A percentile compares a stretch with the other conserved stretches of the same genome.
These are phyloP conservation scores for Discostella stelligeroides DNA, from an alignment of 108 stramenopile genomes.

Conservation along the genomic window DNA sequence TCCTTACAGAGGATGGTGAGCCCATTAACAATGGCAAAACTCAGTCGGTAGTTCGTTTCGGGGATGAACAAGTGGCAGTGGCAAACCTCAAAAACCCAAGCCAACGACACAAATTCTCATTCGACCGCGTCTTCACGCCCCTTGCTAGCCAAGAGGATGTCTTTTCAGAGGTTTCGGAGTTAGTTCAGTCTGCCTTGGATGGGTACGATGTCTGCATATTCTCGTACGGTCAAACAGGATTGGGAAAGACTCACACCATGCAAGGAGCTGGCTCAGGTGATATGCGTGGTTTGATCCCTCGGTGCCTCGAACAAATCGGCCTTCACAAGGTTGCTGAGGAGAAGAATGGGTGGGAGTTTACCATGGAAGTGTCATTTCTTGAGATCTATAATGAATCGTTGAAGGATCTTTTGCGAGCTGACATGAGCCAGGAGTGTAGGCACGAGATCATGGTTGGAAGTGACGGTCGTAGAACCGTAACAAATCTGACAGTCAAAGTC, in stretches of 20 bases:
- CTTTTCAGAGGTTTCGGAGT: constrained; percentile 94
- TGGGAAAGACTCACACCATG: too few species aligned
- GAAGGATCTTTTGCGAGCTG: too few species aligned
- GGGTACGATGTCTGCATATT: constrained; percentile 97
- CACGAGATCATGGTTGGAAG: too few species aligned
- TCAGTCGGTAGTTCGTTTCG: constrained; percentile 53
- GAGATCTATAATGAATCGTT: constrained; percentile 12
- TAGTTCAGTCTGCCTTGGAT: constrained; percentile 96
- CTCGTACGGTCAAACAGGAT: too few species aligned
- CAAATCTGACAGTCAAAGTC: too few species aligned
- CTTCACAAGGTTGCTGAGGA: constrained; percentile 15
- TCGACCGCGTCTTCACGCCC: constrained; percentile 94
- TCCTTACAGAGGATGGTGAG: constrained; percentile 75
- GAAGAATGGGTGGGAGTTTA: constrained; percentile 52
- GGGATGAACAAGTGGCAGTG: constrained; percentile 61
- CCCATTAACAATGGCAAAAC: constrained; percentile 36
- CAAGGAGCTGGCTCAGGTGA: constrained; percentile 83
- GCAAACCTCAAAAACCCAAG: constrained; percentile 6
- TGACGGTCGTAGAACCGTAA: too few species aligned
- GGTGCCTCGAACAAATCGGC: constrained; percentile 85
- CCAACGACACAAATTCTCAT: constrained; percentile 68
- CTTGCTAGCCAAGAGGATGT: constrained; percentile 88
- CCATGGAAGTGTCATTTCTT: constrained; percentile 53
- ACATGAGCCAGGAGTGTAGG: too few species aligned
- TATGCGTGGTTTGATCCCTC: constrained; percentile 95